Conservation (phyloP, 352 stramenopile genomes). For the Phytopythium vexans region DNA sequence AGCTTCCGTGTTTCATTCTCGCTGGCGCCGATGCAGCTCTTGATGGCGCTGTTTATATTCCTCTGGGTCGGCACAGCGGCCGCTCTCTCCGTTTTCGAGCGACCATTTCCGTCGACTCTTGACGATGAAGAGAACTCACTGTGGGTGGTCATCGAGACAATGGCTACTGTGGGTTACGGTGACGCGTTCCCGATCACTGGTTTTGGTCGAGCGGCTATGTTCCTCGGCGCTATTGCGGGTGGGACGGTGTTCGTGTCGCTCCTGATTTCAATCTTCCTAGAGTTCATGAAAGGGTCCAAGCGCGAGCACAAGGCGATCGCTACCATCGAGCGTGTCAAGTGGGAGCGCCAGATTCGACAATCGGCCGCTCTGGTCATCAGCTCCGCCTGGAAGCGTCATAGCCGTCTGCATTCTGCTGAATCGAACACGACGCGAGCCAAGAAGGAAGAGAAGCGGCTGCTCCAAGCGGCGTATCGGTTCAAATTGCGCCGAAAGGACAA, state of each 20-base stretch:
- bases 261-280: conserved; percentile 63
- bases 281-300: conserved; percentile 55
- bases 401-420: background rate
- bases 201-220: conserved; percentile 35
- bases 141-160: conserved; percentile 65
- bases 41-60: conserved; percentile 40
- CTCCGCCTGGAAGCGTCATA: conserved; percentile 28
- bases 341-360: conserved; percentile 27
- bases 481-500: conserved; percentile 7
- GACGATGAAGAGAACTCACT: conserved; percentile 56
- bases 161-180: conserved; percentile 57
- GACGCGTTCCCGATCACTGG: conserved; percentile 53
- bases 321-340: conserved; percentile 38
- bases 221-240: conserved; percentile 49
- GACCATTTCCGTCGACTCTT: conserved; percentile 50
- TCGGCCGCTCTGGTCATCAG: conserved; percentile 31
- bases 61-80: conserved; percentile 49
- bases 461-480: background rate
- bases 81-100: conserved; percentile 54
- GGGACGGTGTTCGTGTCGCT: conserved; percentile 51
- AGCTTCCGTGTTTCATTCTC: conserved; percentile 51
- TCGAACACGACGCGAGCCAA: background rate
- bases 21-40: conserved; percentile 29
- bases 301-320: conserved; percentile 45
- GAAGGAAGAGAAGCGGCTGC: background rate